Conservation (phyloP, 257 asterid species). For the Scutellaria minor region DNA sequence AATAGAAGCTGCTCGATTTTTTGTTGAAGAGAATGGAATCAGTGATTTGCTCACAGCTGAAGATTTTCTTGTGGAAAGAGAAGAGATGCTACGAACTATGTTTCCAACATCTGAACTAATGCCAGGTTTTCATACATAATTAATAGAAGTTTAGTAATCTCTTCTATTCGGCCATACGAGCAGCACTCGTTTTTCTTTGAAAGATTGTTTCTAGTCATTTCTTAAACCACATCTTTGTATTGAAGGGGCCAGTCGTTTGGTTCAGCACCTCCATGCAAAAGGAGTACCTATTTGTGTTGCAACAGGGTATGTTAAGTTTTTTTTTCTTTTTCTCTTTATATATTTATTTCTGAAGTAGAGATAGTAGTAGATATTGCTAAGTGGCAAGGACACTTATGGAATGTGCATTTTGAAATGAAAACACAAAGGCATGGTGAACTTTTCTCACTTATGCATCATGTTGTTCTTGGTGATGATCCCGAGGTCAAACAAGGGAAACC, state of each 20-base stretch:
- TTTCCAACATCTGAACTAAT: slow-evolving; percentile 89
- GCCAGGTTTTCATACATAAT: slow-evolving; percentile 67
- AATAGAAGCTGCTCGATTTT: slow-evolving; percentile 90
- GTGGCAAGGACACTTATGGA: slow-evolving; percentile 32
- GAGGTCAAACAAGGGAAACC: slow-evolving; percentile 97
- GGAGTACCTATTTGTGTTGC: slow-evolving; percentile 93
- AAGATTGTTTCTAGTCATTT: neutral
- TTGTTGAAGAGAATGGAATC: slow-evolving; percentile 88
- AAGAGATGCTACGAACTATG: slow-evolving; percentile 69
- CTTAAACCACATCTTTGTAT: slow-evolving; percentile 28
- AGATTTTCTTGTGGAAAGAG: slow-evolving; percentile 91
- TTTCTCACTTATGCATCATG: slow-evolving; percentile 88
- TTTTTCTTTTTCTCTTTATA: neutral
- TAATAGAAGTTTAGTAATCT: neutral
- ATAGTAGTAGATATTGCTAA: neutral
- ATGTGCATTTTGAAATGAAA: slow-evolving; percentile 80
- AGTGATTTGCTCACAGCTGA: slow-evolving; percentile 77
- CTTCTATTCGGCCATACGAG: neutral
- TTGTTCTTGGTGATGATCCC: slow-evolving; percentile 94
- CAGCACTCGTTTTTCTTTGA: neutral
- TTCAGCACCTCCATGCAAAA: slow-evolving; percentile 80
- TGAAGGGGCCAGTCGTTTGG: slow-evolving; percentile 75
- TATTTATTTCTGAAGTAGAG: neutral
- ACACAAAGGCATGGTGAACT: slow-evolving; percentile 79
- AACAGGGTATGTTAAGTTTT: slow-evolving; percentile 65